phyloP scores from a whole-genome alignment of 306 rosid genomes.

The Malus domestica region ASM211411v1 NC_041801.1:8389001-8389500 shows the following conservation, averaged over 20 bases:
- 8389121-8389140: not conserved
- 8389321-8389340: no score
- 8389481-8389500: not conserved
- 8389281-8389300: not conserved
- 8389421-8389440: not conserved
- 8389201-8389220: not conserved
- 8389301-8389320: not conserved
- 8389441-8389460: not conserved
- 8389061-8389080: not conserved
- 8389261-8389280: not conserved
- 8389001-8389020: not conserved
- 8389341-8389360: not conserved
- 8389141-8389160: not conserved
- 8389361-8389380: not conserved
- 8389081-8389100: not conserved
- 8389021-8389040: not conserved
- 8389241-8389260: not conserved
- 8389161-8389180: not conserved
- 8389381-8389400: not conserved
- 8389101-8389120: not conserved
- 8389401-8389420: not conserved
- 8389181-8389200: not conserved
- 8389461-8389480: constrained; percentile 5
- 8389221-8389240: not conserved
- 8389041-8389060: not conserved